Percentiles rank a stretch among this genome's conserved stretches.
These are phyloP conservation scores for Bipolaris bicolor DNA, from an alignment of 2,329 filamentous ascomycete species.

Conservation along the genomic window DNA sequence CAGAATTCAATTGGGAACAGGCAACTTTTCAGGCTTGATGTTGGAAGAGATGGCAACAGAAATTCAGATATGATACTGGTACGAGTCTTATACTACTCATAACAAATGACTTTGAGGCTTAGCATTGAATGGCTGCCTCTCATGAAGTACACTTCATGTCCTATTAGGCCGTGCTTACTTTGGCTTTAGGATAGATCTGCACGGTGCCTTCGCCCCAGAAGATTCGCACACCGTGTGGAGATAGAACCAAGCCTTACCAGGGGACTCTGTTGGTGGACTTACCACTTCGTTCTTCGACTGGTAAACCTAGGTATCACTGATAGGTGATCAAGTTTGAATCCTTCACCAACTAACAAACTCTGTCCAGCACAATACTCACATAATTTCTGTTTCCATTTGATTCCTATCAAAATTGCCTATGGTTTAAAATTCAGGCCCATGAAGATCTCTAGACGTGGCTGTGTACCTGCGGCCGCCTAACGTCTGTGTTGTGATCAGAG, in stretches of 20 bases:
- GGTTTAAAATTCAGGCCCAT: background rate
- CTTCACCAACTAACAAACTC: background rate
- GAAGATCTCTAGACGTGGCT: background rate
- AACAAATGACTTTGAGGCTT: background rate
- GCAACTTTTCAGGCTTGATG: background rate
- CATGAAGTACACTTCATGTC: background rate
- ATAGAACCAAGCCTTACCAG: background rate
- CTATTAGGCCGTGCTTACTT: conserved; percentile 2
- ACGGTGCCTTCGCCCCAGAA: background rate
- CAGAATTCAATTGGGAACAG: background rate
- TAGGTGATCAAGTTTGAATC: background rate
- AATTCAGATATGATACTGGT: background rate
- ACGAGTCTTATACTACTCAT: conserved; percentile 1
- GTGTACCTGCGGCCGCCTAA: background rate
- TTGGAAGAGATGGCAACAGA: background rate
- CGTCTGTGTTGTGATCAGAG: background rate
- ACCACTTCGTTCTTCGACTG: background rate
- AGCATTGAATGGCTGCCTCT: conserved; percentile 1
- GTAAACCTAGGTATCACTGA: background rate
- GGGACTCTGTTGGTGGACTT: background rate
- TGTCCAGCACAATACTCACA: too few relatives aligned
- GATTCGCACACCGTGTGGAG: background rate
- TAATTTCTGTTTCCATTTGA: background rate
- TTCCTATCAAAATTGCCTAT: background rate
- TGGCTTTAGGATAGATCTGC: conserved; percentile 2